A percentile compares a stretch with the other conserved stretches of the same genome.
These are phyloP conservation scores for Colletotrichum orchidophilum DNA, from an alignment of 2,329 filamentous ascomycete species.

Conservation along the genomic window DNA sequence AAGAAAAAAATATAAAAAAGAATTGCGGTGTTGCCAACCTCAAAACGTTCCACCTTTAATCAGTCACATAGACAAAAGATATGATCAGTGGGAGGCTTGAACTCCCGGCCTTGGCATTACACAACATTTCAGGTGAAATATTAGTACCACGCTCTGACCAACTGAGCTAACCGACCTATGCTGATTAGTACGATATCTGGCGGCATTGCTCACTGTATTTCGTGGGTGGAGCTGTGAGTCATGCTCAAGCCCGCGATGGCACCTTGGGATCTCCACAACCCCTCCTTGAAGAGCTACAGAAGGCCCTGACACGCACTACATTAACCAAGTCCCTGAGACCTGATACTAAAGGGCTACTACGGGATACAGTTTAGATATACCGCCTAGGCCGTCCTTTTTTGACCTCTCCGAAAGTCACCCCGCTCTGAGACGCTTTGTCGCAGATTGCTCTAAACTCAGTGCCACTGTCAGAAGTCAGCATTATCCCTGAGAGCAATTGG, in stretches of 20 bases:
- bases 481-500: neutral
- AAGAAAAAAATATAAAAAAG: too few relatives aligned
- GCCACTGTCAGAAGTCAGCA: neutral
- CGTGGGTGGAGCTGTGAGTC: slow-evolving; percentile 2
- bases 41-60: too few relatives aligned
- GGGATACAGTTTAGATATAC: neutral
- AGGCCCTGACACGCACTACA: neutral
- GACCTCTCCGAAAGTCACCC: neutral
- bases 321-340: neutral
- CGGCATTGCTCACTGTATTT: neutral
- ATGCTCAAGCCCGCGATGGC: neutral
- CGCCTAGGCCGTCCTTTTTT: neutral
- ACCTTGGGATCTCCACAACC: neutral
- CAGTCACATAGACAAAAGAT: neutral
- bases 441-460: neutral
- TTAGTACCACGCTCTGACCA: slow-evolving; percentile 35
- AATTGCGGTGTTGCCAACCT: too few relatives aligned
- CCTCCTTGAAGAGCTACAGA: neutral
- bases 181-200: accelerated
- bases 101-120: slow-evolving; percentile 34
- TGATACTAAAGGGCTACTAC: neutral
- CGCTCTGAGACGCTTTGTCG: neutral
- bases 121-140: slow-evolving; percentile 18
- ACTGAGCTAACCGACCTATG: slow-evolving; percentile 33
- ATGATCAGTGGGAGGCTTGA: slow-evolving; percentile 34